Conservation (phyloP, 148 eudicot genomes). For the Camellia japonica region DNA sequence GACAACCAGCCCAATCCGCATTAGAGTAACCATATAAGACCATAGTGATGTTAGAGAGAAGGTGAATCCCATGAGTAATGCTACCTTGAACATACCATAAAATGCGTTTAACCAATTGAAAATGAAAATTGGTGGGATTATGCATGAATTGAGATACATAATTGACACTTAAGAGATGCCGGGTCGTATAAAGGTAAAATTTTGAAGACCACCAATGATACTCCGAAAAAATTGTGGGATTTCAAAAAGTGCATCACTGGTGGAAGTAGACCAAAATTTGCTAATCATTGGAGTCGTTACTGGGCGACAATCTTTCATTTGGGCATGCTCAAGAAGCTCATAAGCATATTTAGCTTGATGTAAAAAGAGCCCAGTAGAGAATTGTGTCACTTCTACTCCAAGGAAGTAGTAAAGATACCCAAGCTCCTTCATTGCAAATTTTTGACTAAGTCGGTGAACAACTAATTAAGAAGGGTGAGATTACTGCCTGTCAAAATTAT, state of each 20-base stretch:
- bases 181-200: background rate
- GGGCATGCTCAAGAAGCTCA: background rate
- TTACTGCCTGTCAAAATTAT: too few relatives aligned
- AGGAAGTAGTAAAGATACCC: background rate
- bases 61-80: background rate
- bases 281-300: background rate
- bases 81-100: background rate
- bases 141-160: background rate
- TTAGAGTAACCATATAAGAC: background rate
- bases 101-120: background rate
- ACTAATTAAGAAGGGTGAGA: background rate
- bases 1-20: background rate
- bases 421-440: background rate
- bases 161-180: background rate
- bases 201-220: background rate
- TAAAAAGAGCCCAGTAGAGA: background rate
- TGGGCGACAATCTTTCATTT: background rate
- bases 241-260: background rate
- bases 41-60: background rate
- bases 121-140: background rate
- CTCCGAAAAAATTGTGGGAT: background rate
- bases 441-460: background rate
- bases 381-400: too few relatives aligned
- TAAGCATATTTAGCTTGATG: background rate
- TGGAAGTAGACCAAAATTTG: background rate